Percentiles rank a stretch among this genome's conserved stretches.
phyloP scores from a whole-genome alignment of 768 basidiomycete genomes.

The Leucosporidium yakuticum region DNA sequence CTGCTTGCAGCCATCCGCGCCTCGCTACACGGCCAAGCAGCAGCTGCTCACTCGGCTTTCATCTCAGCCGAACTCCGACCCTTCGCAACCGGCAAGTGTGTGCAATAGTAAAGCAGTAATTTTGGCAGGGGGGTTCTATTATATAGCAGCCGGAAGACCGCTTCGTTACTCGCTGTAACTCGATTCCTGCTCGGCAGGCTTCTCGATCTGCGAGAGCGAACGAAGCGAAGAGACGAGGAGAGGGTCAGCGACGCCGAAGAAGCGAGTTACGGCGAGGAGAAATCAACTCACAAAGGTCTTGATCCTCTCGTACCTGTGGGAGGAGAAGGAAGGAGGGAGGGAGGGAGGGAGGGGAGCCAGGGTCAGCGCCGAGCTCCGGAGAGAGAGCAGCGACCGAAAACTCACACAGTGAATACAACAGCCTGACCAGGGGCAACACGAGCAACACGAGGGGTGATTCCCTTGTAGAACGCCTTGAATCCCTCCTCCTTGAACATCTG shows the following conservation, averaged over 20 bases:
- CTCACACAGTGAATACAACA: slow-evolving; percentile 81
- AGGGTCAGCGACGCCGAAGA: neutral
- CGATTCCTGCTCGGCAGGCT: neutral
- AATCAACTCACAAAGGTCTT: neutral
- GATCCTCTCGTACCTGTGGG: neutral
- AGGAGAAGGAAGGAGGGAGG: neutral
- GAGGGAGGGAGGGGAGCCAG: neutral
- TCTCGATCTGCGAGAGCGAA: neutral
- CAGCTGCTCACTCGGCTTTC: neutral
- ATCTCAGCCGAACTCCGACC: no score
- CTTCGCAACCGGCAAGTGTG: no score
- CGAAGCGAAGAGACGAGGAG: neutral
- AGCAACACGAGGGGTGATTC: slow-evolving; percentile 91
- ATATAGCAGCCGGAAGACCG: neutral
- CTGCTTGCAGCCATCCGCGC: neutral
- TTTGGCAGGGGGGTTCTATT: neutral
- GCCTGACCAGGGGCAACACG: slow-evolving; percentile 91
- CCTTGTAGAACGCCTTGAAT: slow-evolving; percentile 87
- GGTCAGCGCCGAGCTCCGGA: neutral
- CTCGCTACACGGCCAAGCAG: neutral
- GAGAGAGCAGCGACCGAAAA: neutral
- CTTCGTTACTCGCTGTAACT: neutral
- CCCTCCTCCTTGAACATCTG: slow-evolving; percentile 95
- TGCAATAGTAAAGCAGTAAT: no score
- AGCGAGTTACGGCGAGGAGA: neutral